Evolutionary conservation across 2,329 filamentous ascomycete genomes (phyloP).

Genomic region (Sporothrix dimorphospora): DNA sequence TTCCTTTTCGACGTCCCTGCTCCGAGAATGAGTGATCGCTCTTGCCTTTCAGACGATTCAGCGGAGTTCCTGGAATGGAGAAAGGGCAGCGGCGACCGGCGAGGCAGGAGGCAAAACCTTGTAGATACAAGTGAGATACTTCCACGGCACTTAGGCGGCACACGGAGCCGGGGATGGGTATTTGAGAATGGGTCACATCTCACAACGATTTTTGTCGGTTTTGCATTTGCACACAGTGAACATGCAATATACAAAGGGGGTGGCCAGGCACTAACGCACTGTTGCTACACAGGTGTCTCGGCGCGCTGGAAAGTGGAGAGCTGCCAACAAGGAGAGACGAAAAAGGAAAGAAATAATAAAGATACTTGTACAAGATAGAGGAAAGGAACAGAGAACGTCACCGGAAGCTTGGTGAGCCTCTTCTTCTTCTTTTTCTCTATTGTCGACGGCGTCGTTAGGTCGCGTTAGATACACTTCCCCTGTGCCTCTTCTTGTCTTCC

Average conservation of each 20-base stretch:
- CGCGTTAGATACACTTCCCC: too few relatives aligned
- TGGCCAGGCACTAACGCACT: conserved; percentile 9
- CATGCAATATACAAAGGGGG: background rate
- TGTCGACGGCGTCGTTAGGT: background rate
- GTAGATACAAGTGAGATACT: background rate
- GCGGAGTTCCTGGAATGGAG: background rate
- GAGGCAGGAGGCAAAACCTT: background rate
- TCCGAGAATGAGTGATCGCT: background rate
- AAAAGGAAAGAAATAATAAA: background rate
- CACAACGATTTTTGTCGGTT: background rate
- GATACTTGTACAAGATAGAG: background rate
- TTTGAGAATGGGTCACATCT: conserved; percentile 9
- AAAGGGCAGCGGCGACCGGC: background rate
- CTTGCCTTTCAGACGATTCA: background rate
- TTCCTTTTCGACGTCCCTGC: background rate
- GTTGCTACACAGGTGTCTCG: background rate
- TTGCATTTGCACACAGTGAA: background rate
- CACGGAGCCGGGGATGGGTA: background rate
- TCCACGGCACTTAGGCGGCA: background rate
- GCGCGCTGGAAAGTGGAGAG: conserved; percentile 6
- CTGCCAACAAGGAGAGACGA: background rate
- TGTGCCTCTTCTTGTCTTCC: background rate
- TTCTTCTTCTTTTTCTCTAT: background rate
- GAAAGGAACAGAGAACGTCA: background rate
- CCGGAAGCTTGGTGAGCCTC: background rate